phyloP scores from a whole-genome alignment of 2,329 filamentous ascomycete genomes.

The Aaosphaeria pasadenensis region DNA sequence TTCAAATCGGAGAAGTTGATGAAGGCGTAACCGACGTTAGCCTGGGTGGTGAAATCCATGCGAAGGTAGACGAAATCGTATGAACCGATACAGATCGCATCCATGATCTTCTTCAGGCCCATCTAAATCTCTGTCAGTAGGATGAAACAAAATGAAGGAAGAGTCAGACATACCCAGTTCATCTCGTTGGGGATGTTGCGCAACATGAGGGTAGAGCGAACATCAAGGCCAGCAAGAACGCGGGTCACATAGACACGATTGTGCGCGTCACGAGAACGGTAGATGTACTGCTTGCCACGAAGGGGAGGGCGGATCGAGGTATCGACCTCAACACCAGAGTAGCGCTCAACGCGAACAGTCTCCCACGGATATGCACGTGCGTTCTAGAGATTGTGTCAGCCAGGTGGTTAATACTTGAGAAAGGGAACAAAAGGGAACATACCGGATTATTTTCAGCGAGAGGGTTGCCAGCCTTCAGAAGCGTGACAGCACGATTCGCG shows the following conservation, averaged over 20 bases:
- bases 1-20: conserved; percentile 82
- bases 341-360: no score
- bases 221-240: conserved; percentile 44
- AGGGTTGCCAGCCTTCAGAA: no score
- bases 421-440: no score
- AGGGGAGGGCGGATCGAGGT: no score
- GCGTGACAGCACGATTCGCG: not conserved
- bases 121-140: conserved; percentile 19
- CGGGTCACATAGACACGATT: conserved; percentile 38
- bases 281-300: conserved; percentile 1
- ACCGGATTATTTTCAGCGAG: no score
- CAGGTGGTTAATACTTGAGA: no score
- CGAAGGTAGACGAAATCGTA: conserved; percentile 96
- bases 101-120: conserved; percentile 70
- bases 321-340: no score
- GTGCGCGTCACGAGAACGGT: conserved; percentile 20
- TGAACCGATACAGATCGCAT: conserved; percentile 73
- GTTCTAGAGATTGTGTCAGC: no score
- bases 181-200: conserved; percentile 94
- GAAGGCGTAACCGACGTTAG: conserved; percentile 91
- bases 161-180: conserved; percentile 50
- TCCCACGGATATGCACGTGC: no score
- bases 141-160: not conserved
- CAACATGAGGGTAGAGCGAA: conserved; percentile 73
- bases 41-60: conserved; percentile 57